Conservation (phyloP, 768 basidiomycete genomes). For the Cystofilobasidium capitatum region DNA sequence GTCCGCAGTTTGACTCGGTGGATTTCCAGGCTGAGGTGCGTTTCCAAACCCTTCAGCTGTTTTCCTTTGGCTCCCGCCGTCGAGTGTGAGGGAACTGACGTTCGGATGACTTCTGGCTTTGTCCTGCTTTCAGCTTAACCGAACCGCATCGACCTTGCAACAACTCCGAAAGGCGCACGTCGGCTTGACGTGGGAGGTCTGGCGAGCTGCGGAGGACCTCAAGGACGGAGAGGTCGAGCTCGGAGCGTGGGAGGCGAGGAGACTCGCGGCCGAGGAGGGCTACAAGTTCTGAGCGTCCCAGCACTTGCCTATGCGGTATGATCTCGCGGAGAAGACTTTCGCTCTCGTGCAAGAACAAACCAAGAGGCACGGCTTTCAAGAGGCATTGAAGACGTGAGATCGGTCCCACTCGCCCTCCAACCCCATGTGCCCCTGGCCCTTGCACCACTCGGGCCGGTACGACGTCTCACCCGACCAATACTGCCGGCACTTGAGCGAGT, state of each 20-base stretch:
- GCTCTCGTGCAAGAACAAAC: no score
- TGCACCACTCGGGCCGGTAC: slow-evolving; percentile 16
- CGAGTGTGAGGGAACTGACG: no score
- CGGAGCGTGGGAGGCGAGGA: background rate
- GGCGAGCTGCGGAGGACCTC: slow-evolving; percentile 12
- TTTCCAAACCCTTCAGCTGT: background rate
- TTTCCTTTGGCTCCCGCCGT: background rate
- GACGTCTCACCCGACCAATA: slow-evolving; percentile 12
- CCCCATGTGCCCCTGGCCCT: slow-evolving; percentile 1
- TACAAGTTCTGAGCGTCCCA: no score
- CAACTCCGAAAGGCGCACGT: background rate
- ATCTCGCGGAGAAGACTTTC: no score
- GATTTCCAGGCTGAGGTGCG: background rate
- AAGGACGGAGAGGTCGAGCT: slow-evolving; percentile 19
- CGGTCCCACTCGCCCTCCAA: slow-evolving; percentile 10
- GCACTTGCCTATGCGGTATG: no score
- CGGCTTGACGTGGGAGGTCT: background rate
- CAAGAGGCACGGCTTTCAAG: no score
- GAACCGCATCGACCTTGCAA: background rate
- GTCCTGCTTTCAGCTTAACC: background rate
- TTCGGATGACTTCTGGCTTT: background rate
- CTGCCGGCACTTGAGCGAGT: slow-evolving; percentile 1
- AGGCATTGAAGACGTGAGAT: background rate
- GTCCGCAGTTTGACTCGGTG: background rate
- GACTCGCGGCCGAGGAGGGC: slow-evolving; percentile 16